Evolutionary conservation across 768 basidiomycete genomes (phyloP).

Genomic region (Podaxis sp.): DNA sequence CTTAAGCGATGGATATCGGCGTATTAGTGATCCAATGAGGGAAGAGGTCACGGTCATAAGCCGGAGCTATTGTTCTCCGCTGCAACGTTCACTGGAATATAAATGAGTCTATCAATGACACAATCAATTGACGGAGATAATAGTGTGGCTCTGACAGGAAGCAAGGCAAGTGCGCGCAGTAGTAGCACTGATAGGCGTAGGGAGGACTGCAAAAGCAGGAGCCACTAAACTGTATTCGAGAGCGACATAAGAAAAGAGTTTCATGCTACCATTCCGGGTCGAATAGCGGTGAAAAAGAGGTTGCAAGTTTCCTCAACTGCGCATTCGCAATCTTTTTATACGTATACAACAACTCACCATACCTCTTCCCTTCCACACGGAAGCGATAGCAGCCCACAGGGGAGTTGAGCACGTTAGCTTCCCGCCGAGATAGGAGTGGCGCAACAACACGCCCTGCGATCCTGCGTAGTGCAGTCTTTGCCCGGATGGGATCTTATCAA

Average conservation of each 20-base stretch:
- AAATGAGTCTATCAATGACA: not conserved
- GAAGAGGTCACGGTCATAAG: constrained; percentile 39
- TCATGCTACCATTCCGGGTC: not conserved
- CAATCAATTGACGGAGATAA: not conserved
- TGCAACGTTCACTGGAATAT: not conserved
- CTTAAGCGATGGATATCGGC: too few species aligned
- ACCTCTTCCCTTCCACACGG: too few species aligned
- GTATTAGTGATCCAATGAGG: constrained; percentile 47
- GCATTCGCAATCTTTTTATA: not conserved
- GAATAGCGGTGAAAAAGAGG: not conserved
- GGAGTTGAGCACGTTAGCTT: too few species aligned
- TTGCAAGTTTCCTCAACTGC: not conserved
- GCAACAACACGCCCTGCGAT: too few species aligned
- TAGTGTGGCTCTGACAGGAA: constrained; percentile 21
- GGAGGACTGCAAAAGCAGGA: constrained; percentile 22
- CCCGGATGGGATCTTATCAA: too few species aligned
- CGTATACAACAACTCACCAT: too few species aligned
- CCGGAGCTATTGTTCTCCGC: constrained; percentile 16
- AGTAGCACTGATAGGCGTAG: constrained; percentile 30
- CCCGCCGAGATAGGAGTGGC: too few species aligned
- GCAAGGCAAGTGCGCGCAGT: constrained; percentile 34
- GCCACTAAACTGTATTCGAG: not conserved
- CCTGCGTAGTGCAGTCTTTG: too few species aligned
- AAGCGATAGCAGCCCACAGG: too few species aligned
- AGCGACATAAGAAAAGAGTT: too few species aligned